These are phyloP conservation scores for Nakazawaea siamensis DNA, from an alignment of 805 yeast genomes.

Conservation along the genomic window DNA sequence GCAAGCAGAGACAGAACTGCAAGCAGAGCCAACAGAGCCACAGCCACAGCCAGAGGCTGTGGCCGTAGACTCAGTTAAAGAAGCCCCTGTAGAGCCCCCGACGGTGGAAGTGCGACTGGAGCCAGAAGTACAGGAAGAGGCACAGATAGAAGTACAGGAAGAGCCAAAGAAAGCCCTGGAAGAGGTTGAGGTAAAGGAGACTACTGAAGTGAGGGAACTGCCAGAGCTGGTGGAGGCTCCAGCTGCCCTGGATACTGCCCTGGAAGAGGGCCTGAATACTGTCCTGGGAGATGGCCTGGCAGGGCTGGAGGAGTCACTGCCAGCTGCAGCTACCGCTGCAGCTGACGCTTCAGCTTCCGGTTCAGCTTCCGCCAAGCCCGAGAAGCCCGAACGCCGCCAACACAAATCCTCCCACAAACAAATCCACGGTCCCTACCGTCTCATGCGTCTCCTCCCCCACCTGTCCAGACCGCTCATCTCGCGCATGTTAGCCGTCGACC, in stretches of 20 bases:
- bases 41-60: not conserved
- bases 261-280: not conserved
- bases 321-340: not conserved
- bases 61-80: not conserved
- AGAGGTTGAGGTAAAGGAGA: not conserved
- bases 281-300: not conserved
- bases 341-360: conserved; percentile 6
- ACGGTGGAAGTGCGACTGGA: no score
- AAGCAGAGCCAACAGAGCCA: not conserved
- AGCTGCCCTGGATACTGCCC: not conserved
- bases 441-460: conserved; percentile 76
- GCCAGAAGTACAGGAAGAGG: not conserved
- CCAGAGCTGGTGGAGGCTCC: not conserved
- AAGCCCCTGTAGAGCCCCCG: not conserved
- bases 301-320: not conserved
- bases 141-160: not conserved
- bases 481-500: conserved; percentile 56
- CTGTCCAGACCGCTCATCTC: conserved; percentile 73
- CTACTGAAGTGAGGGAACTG: not conserved
- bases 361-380: conserved; percentile 6
- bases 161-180: no score
- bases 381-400: conserved; percentile 27
- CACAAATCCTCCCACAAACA: conserved; percentile 38
- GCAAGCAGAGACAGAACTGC: not conserved
- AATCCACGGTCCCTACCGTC: conserved; percentile 76